Evolutionary conservation across 441 rosid genomes (phyloP).

Genomic region (Mallotus japonicus): DNA sequence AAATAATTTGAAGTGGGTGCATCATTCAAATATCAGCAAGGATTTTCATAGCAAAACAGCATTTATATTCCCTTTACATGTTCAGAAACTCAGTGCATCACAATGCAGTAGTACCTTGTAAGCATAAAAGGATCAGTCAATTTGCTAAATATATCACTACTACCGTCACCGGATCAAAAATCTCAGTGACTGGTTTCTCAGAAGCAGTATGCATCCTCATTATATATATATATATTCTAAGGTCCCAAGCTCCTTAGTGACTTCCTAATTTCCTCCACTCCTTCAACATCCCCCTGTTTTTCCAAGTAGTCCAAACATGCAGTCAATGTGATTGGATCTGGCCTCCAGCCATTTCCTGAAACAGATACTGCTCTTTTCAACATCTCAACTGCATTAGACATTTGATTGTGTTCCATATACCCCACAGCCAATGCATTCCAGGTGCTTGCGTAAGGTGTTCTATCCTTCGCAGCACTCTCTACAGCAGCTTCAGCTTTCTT

Average conservation of each 20-base stretch:
- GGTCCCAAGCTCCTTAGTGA: constrained; percentile 14
- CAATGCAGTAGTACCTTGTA: too few species aligned
- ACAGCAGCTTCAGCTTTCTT: constrained; percentile 39
- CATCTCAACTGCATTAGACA: constrained; percentile 39
- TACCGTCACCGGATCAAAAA: constrained; percentile 21
- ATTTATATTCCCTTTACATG: too few species aligned
- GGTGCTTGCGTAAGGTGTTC: constrained; percentile 22
- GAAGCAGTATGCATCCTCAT: neutral
- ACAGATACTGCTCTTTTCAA: constrained; percentile 31
- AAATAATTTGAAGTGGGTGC: too few species aligned
- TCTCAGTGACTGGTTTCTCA: constrained; percentile 14
- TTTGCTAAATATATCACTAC: too few species aligned
- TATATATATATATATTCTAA: neutral
- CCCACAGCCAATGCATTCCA: constrained; percentile 40
- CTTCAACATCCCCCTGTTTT: constrained; percentile 25
- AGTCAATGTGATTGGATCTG: constrained; percentile 10
- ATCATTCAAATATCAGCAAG: too few species aligned
- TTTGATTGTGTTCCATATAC: constrained; percentile 33
- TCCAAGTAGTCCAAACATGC: constrained; percentile 37
- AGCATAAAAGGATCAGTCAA: too few species aligned
- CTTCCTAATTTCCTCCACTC: constrained; percentile 20
- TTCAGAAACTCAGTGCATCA: too few species aligned
- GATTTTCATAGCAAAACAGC: too few species aligned
- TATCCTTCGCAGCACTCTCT: constrained; percentile 24
- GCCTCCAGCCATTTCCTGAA: constrained; percentile 25